Conservation (phyloP, 1,139 yeast genomes). For the Pichia sp. region DNA sequence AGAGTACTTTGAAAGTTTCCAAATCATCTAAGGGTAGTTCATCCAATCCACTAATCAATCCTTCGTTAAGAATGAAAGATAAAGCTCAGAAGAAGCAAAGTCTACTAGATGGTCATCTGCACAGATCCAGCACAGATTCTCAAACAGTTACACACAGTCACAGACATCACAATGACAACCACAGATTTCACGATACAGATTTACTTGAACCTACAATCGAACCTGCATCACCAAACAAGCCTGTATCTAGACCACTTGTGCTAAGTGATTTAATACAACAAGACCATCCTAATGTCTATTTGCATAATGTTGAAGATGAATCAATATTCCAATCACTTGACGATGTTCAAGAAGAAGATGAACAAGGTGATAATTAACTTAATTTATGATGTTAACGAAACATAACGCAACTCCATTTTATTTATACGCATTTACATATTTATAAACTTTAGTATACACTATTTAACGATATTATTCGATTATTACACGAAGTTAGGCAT, state of each 20-base stretch:
- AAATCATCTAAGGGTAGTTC: slow-evolving; percentile 16
- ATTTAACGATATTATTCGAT: too few species aligned
- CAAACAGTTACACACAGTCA: slow-evolving; percentile 10
- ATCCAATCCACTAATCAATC: slow-evolving; percentile 11
- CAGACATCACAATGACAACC: slow-evolving; percentile 14
- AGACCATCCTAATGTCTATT: not conserved
- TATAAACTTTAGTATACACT: too few species aligned
- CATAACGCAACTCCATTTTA: too few species aligned
- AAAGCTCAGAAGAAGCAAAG: not conserved
- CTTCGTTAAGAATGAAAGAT: slow-evolving; percentile 11
- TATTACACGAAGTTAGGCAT: too few species aligned
- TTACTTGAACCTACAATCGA: slow-evolving; percentile 24
- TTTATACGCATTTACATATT: too few species aligned
- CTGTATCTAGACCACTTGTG: not conserved
- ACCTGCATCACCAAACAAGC: not conserved
- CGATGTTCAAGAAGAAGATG: slow-evolving; percentile 17
- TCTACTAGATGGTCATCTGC: not conserved
- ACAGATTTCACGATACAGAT: slow-evolving; percentile 26
- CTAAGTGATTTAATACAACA: slow-evolving; percentile 5
- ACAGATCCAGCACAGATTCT: not conserved
- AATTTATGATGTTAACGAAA: too few species aligned
- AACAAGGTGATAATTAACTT: not conserved
- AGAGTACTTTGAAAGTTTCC: slow-evolving; percentile 48
- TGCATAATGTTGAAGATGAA: slow-evolving; percentile 7
- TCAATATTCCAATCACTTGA: slow-evolving; percentile 10